Evolutionary conservation across 1,284 basidiomycete species (phyloP), one percentile per base, ranked within the genome.

Genomic region (Cryptococcus sp.): DNA sequence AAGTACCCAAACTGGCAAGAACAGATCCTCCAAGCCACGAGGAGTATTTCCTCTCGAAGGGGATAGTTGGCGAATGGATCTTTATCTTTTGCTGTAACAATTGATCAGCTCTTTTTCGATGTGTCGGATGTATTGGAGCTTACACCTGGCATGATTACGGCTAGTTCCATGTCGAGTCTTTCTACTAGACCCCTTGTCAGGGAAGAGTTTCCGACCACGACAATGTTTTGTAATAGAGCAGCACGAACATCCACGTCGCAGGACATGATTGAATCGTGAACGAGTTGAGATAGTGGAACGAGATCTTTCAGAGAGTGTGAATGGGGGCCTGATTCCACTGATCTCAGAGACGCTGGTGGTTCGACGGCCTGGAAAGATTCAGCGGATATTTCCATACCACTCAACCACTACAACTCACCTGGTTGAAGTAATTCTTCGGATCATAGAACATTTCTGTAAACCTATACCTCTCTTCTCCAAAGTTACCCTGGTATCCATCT

Each of bases 21-120:
- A 97, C 93, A 63, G 89, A 91, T 32, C 93, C 93, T 14, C 93
- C 93, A 6, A 98, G 80, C 94, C 94, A 98, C 14, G 87, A 86
- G 10, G 90, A 87, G 72, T 90, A 95, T 58, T 87, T 83, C 49
- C 93, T 83, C 74, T 97, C 93, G 53, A 86, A 82, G 0, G 89
- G 84, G 70, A 93, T 93, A 8, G 90, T 90, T 10, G 92, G 88
- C 0, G 90, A 86, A 68, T 95, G 90, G 48, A 96, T 87, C 80
- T 93, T 94, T 67, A 80, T 76, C 63, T 80, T 80, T 71, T 78
- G 73, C 75, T 77, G 36, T 14, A 36, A 14, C 15, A 14, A 41
- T 37, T 49, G 30, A 31, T 31, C 11, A 14, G 6, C 23, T 14
- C 13, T 15, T 3, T 6, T 31, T 2, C 30, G 32, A 14, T 30